Evolutionary conservation across 805 yeast species (phyloP).

Genomic region (Metschnikowia cerradonensis): DNA sequence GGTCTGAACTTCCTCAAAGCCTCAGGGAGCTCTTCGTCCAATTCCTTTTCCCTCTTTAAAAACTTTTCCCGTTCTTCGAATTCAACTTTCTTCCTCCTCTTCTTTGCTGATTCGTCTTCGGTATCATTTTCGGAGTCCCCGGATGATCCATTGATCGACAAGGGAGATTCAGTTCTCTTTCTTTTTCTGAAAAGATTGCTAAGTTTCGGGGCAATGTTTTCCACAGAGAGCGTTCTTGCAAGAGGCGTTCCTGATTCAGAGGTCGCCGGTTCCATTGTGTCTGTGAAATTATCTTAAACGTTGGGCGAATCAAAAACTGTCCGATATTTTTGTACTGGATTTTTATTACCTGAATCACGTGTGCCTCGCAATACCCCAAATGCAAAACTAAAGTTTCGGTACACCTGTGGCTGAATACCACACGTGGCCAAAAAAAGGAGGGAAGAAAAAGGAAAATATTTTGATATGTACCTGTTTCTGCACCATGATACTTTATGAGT

Average conservation of each 20-base stretch:
- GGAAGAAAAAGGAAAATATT: not conserved
- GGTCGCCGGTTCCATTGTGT: conserved; percentile 8
- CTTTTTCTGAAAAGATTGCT: conserved; percentile 24
- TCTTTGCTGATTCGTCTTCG: conserved; percentile 9
- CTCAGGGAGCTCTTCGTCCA: conserved; percentile 63
- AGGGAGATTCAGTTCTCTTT: conserved; percentile 16
- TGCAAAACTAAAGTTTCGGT: not conserved
- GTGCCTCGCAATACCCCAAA: conserved; percentile 3
- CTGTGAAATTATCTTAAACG: not conserved
- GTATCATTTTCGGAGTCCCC: conserved; percentile 9
- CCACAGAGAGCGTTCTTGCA: conserved; percentile 37
- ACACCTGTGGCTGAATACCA: not conserved
- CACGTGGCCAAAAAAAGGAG: not conserved
- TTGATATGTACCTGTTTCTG: too few species aligned
- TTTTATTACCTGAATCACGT: conserved; percentile 5
- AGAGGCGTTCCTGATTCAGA: conserved; percentile 16
- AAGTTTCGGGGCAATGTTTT: conserved; percentile 35
- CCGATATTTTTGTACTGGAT: conserved; percentile 2
- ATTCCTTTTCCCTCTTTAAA: conserved; percentile 50
- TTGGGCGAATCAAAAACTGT: not conserved
- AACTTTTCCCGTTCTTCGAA: conserved; percentile 27
- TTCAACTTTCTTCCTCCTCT: conserved; percentile 23
- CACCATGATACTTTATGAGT: too few species aligned
- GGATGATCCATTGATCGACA: conserved; percentile 8
- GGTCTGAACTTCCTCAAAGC: conserved; percentile 77